Base-by-base conservation (phyloP, 2,329 filamentous ascomycete species). In the Colletotrichum brevisporum region DNA sequence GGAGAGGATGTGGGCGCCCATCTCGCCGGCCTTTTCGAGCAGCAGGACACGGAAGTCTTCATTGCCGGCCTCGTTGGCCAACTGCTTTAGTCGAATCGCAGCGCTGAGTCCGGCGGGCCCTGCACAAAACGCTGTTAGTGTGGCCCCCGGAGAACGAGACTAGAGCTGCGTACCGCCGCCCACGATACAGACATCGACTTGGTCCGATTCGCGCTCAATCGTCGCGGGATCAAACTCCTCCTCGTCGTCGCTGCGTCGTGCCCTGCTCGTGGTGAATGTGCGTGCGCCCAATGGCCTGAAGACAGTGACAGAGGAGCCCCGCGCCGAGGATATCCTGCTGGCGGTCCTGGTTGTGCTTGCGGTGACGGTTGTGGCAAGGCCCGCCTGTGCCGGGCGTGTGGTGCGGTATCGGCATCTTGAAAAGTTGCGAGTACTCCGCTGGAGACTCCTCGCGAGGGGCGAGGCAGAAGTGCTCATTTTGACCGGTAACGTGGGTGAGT, bases 181-280 rank as follows among this genome's bases (percentile, higher is more conserved):
- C 62, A 99, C 90, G 76, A 99, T 98, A 81, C 94, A 97, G 36
- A 99, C 95, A 81, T 99, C 96, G 36, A 99, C 96, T 82, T 96
- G 85, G 76, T 99, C 96, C 62, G 90, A 92, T 80, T 98, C 96
- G 73, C 96, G 91, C 73, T 98, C 95, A 67, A 95, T 85, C 63
- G 80, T 82, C 26, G 83, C 81, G 9, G 91, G 91, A 77, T 94
- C 91, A 74, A 94, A 93, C 43, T 89, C 88, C 65, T 89, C 83
- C 27, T 73, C 77, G 16, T 74, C 74, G 39, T 76, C 71, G 72
- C 71, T 73, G 71, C 52, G 57, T 45, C 57, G 47, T 63, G 53
- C 47, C 47, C 53, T 58, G 27, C 52, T 69, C 6, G 70, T 72
- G 18, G 70, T 62, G 50, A 72, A 72, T n/a, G 70, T 66, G 31